phyloP scores from a whole-genome alignment of 306 rosid genomes.

The Glycyrrhiza uralensis region DNA sequence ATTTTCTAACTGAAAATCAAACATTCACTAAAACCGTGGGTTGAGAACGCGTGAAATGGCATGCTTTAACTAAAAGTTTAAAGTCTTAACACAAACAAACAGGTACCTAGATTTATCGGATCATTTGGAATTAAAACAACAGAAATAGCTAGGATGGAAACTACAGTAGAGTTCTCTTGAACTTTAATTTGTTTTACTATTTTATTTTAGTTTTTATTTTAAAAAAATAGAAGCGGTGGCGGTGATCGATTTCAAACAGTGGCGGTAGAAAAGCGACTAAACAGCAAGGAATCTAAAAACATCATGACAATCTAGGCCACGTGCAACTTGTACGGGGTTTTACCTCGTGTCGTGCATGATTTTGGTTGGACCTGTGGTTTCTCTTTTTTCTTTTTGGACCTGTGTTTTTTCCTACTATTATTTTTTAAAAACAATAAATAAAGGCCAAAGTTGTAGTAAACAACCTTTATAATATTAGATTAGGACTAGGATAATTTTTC shows the following conservation, averaged over 20 bases:
- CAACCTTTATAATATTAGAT: background rate
- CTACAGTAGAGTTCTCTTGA: background rate
- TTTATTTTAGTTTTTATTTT: too few species aligned
- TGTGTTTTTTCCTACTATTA: background rate
- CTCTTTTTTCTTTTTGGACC: background rate
- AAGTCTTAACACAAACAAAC: too few species aligned
- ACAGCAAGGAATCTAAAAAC: constrained; percentile 8
- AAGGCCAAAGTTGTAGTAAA: background rate
- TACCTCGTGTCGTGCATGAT: constrained; percentile 16
- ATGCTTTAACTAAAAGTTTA: too few species aligned
- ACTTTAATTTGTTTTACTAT: background rate
- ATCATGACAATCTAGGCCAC: constrained; percentile 26
- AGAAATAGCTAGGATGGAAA: too few species aligned
- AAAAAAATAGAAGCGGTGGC: too few species aligned
- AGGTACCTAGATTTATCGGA: too few species aligned
- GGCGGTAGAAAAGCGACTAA: background rate
- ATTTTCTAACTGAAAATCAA: too few species aligned
- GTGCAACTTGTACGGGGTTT: constrained; percentile 14
- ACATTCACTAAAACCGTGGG: too few species aligned
- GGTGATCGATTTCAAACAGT: background rate
- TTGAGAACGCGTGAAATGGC: background rate
- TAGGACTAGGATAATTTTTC: background rate
- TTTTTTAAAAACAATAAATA: background rate
- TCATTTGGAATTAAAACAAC: too few species aligned
- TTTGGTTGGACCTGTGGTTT: constrained; percentile 15